Base-by-base conservation (phyloP, 164 flowering plant genomes). In the Cinnamomum chago region DNA sequence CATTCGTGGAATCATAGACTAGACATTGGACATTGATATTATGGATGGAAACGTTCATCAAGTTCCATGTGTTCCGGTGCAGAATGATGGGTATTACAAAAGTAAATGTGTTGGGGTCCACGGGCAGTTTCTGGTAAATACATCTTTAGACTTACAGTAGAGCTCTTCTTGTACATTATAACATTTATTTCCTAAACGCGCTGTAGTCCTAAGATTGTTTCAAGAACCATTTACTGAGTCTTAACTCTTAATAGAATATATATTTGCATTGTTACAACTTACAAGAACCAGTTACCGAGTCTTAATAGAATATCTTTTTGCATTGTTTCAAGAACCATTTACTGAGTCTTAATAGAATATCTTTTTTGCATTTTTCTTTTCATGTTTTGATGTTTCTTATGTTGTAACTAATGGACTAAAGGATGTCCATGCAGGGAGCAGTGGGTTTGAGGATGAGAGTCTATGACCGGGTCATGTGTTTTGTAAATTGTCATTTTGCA, bases 401-500 rank as follows among this genome's bases (percentile, higher is more conserved):
- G 67, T 64, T 3, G 24, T 64, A 12, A 64, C 15, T 64, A 27
- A 64, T 64, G 67, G 67, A 3, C 25, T 64, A 64, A 64, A 64
- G 67, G 17, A 13, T 73, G 73, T 78, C 28, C 62, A 69, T 66
- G 72, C 89, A 96, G 99, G 99, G 99, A 76, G 99, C 92, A 65
- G 99, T 96, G 35, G 99, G 97, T 55, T 80, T 96, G 87, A 89
- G 95, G 80, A 85, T 96, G 83, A 88, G 98, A 83, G 92, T 96
- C 22, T 88, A 88, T 81, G 97, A 92, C 70, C 83, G 99, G 66
- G 86, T 84, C 75, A 85, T 96, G 62, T 94, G 98, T 84, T 94
- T 96, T 78, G 93, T 92, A 65, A 94, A 92, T 82, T 96, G 98
- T 81, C 99, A 96, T 82, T 86, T 94, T 82, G 99, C 99, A 73